These are phyloP conservation scores for Vicia faba DNA, from an alignment of 306 rosid genomes.

Conservation along the genomic window DNA sequence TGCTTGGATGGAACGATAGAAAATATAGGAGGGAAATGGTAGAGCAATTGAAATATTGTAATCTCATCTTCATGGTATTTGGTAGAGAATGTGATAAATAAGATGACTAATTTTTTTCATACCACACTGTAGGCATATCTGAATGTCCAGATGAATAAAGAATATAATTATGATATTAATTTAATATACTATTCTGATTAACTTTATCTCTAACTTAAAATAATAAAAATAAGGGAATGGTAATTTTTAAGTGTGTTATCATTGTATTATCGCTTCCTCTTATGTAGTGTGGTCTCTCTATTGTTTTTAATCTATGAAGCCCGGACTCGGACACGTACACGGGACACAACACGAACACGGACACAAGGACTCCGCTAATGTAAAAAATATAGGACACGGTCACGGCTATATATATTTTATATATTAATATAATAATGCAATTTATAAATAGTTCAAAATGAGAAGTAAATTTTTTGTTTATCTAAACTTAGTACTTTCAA, in stretches of 20 bases:
- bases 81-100: constrained; percentile 8
- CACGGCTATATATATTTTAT: too few relatives aligned
- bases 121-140: constrained; percentile 5
- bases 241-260: constrained; percentile 9
- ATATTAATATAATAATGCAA: too few relatives aligned
- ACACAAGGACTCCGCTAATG: too few relatives aligned
- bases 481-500: too few relatives aligned
- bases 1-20: constrained; percentile 1
- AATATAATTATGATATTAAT: constrained; percentile 7
- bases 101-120: constrained; percentile 16
- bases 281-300: constrained; percentile 2
- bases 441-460: too few relatives aligned
- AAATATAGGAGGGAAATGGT: constrained; percentile 9
- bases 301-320: too few relatives aligned
- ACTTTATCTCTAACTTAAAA: too few relatives aligned
- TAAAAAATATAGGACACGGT: too few relatives aligned
- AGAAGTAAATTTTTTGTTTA: too few relatives aligned
- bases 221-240: background rate
- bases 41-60: constrained; percentile 7
- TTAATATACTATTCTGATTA: background rate
- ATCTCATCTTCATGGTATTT: background rate
- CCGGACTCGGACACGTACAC: too few relatives aligned
- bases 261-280: constrained; percentile 6
- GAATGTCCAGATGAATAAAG: constrained; percentile 2
- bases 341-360: too few relatives aligned